Evolutionary conservation across 768 basidiomycete genomes (phyloP).

Genomic region (Lentinula edodes): DNA sequence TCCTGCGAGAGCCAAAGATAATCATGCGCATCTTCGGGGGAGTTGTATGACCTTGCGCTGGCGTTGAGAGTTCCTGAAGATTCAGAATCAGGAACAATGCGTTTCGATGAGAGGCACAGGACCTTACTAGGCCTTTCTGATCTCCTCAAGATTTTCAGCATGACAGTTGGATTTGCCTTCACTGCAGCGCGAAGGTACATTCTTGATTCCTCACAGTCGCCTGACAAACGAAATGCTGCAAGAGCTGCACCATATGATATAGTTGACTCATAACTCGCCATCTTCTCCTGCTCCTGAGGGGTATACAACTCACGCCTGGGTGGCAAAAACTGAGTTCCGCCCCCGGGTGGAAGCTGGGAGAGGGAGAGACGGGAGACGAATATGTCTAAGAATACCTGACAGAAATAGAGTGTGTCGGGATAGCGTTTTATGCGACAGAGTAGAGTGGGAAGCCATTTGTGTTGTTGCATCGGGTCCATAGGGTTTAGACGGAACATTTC

Average conservation of each 20-base stretch:
- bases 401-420: too few relatives aligned
- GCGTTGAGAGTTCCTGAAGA: conserved; percentile 23
- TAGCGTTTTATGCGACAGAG: too few relatives aligned
- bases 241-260: conserved; percentile 34
- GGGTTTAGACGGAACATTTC: too few relatives aligned
- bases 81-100: neutral
- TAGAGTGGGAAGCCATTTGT: too few relatives aligned
- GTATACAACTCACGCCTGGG: conserved; percentile 11
- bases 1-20: conserved; percentile 40
- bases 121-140: conserved; percentile 29
- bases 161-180: conserved; percentile 25
- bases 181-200: conserved; percentile 33
- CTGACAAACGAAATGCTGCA: conserved; percentile 34
- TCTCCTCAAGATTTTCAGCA: conserved; percentile 33
- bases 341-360: conserved; percentile 12
- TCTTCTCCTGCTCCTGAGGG: conserved; percentile 9
- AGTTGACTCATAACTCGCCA: conserved; percentile 9
- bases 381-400: too few relatives aligned
- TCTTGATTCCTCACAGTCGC: conserved; percentile 15
- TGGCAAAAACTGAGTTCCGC: neutral
- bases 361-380: too few relatives aligned
- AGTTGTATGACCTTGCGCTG: conserved; percentile 22
- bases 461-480: too few relatives aligned
- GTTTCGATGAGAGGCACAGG: neutral
- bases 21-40: conserved; percentile 38